A percentile compares a stretch with the other conserved stretches of the same genome.
Conservation (phyloP, 371 early-diverging fungal genomes). For the Mucor mucedo region DNA sequence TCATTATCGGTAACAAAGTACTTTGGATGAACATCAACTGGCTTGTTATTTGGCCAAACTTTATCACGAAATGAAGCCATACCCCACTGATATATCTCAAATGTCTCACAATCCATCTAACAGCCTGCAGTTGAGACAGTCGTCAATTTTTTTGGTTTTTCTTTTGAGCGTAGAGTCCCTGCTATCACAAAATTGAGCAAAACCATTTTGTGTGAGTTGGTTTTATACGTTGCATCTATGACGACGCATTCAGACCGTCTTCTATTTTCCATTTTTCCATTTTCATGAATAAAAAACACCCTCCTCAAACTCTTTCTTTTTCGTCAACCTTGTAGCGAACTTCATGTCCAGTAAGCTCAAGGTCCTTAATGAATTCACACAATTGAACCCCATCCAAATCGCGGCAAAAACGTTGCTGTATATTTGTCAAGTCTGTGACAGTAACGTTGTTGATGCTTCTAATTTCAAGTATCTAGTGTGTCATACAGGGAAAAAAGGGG, state of each 20-base stretch:
- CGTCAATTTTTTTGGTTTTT: background rate
- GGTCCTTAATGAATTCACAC: background rate
- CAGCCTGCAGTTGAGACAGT: background rate
- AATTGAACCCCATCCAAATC: background rate
- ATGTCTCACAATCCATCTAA: background rate
- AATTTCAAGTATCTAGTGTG: background rate
- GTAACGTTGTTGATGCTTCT: no score
- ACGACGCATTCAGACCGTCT: background rate
- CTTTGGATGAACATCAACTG: no score
- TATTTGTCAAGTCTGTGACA: background rate
- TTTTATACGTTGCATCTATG: constrained; percentile 6
- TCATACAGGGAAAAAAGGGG: no score
- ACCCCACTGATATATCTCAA: no score
- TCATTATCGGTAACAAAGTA: no score
- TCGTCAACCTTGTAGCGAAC: no score
- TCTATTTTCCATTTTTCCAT: no score
- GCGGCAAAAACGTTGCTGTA: background rate
- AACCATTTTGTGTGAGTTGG: background rate
- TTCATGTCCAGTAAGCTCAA: no score
- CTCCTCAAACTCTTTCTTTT: no score
- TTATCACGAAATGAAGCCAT: no score
- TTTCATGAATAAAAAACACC: no score
- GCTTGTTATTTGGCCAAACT: no score
- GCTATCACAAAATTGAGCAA: background rate
- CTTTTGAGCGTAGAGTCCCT: background rate